Evolutionary conservation across 164 flowering plant genomes (phyloP), one percentile per base, ranked within the genome.

Genomic region (Kingdonia uniflora): DNA sequence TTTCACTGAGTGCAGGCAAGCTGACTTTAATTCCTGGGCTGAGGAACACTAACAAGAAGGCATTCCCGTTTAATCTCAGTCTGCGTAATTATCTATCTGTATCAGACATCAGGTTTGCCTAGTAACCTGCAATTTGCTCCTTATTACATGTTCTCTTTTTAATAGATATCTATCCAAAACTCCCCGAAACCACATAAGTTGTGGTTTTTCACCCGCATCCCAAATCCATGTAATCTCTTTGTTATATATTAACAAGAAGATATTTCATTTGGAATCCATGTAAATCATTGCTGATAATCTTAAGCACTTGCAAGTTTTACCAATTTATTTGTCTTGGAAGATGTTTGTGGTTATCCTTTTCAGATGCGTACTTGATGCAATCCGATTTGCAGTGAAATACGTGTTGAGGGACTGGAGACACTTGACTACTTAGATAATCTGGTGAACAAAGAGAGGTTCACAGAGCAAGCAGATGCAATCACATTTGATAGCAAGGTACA

Each of bases 401-500:
- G 94, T 33, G 80, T 90, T 39, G 97, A 90, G 71, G 97, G 95
- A 45, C 71, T 90, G 85, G 95, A 89, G 76, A 90, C 95, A 15
- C 89, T 85, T 21, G 97, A 89, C 67, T 89, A 80, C 68, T 67
- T 90, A 49, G 97, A 90, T 55, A 80, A 79, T 70, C 62, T 82
- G 67, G 59, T 55, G 76, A 49, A 63, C 20, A 71, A 68, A 68
- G 72, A 78, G 57, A 71, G 95, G 66, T 76, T 62, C 68, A 90
- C 97, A 5, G 95, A 90, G 68, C 94, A 90, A 59, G 87, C 85
- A 38, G 95, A 90, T 77, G 95, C 97, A 33, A 70, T 90, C 48
- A 90, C 97, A 17, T 80, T 90, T 71, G 97, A 90, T 54, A 80
- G 75, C 12, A 88, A 86, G 94, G 97, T 90, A 75, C 21, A 60